Evolutionary conservation across 148 eudicot genomes (phyloP), one percentile per base, ranked within the genome.

Genomic region (Camellia sinensis): DNA sequence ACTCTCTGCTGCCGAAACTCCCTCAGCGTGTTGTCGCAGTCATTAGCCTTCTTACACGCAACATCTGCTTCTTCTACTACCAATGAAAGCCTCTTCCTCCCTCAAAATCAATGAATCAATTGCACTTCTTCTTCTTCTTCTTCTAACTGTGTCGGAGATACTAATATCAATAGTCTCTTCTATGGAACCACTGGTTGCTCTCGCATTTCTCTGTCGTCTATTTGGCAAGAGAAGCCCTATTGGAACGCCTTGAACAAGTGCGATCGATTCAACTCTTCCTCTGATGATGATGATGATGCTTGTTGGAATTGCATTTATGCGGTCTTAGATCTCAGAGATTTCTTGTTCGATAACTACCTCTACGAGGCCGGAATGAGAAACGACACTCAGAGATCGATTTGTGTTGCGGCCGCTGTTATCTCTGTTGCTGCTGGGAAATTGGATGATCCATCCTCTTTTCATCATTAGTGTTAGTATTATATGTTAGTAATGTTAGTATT

Each of bases 1-100:
- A 78, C 82, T 40, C 63, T 81, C n/a, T 87, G 90, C 59, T 87
- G 88, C 29, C 60, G 72, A 76, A 78, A 83, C 18, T 83, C 85
- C 2, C 82, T 87, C 71, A 44, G 71, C 7, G 19, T 37, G 1
- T 53, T 83, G n/a, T 72, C 86, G 2, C 69, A 76, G 19, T 83
- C 85, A 0, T 62, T 85, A 19, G 86, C 90, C 17, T 57, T 29
- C 7, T n/a, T n/a, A n/a, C 77, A 64, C 15, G 76, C 79, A 29
- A 15, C 14, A 62, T 29, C 37, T 1, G 37, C 37, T 29, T 29
- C 37, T 29, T 4, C 0, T n/a, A 63, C 52, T 19, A 19, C 37
- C 37, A 29, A 19, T 2, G 73, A 43, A 5, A 56, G 63, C 66
- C 37, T 85, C 81, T 85, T 87, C 83, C 18, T 85, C 43, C 4